These are phyloP conservation scores for Aureobasidium subglaciale DNA, from an alignment of 2,329 filamentous ascomycete genomes.

Conservation along the genomic window DNA sequence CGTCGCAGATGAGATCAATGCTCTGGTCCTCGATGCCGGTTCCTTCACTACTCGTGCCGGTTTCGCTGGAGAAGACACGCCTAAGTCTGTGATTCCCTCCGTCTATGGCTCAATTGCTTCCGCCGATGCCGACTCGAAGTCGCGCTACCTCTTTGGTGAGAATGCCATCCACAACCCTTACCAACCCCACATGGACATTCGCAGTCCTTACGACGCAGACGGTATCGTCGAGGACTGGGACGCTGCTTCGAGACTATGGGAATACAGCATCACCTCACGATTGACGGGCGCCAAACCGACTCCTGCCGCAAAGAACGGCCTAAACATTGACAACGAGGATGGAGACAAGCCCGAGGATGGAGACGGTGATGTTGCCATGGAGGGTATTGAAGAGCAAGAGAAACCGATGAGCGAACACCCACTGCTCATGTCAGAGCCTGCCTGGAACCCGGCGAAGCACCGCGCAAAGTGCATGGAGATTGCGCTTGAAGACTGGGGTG, in stretches of 20 bases:
- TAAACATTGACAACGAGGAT: constrained; percentile 60
- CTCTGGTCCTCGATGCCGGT: constrained; percentile 91
- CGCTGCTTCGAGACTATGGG: constrained; percentile 79
- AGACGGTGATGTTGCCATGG: constrained; percentile 51
- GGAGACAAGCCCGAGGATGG: constrained; percentile 34
- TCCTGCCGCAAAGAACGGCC: constrained; percentile 65
- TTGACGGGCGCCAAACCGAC: constrained; percentile 70
- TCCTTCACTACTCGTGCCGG: constrained; percentile 87
- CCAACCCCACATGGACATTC: constrained; percentile 69
- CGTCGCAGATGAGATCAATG: constrained; percentile 81
- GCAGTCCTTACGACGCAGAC: constrained; percentile 85
- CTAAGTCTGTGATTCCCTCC: constrained; percentile 86
- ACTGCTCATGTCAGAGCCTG: constrained; percentile 85
- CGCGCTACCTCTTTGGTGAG: constrained; percentile 72
- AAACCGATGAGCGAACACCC: constrained; percentile 85
- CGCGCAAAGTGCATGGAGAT: constrained; percentile 93
- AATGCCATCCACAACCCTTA: constrained; percentile 77
- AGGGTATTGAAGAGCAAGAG: constrained; percentile 55
- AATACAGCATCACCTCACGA: constrained; percentile 81
- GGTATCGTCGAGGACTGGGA: constrained; percentile 97
- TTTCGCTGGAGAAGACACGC: constrained; percentile 95
- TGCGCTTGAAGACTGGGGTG: constrained; percentile 94
- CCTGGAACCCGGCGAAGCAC: constrained; percentile 82
- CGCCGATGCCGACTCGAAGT: constrained; percentile 44
- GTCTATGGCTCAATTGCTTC: constrained; percentile 63